Evolutionary conservation across 192 early-diverging fungal species (phyloP).

Genomic region (Coemansia sp.): DNA sequence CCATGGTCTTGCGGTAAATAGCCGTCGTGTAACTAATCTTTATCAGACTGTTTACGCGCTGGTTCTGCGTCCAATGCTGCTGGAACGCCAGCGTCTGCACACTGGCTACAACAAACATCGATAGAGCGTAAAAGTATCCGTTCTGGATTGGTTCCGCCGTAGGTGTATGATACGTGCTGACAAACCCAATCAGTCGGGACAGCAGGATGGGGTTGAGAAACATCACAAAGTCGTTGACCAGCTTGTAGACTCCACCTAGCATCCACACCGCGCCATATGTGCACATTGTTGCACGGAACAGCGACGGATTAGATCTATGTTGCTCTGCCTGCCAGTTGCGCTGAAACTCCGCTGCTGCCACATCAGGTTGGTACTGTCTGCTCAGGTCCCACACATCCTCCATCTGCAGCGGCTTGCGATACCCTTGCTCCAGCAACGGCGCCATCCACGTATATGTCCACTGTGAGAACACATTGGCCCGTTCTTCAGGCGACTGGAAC

Average conservation of each 20-base stretch:
- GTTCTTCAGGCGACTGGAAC: constrained; percentile 66
- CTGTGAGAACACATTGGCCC: constrained; percentile 78
- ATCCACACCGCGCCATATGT: constrained; percentile 72
- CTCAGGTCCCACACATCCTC: constrained; percentile 79
- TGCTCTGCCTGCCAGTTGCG: constrained; percentile 74
- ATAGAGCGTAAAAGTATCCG: constrained; percentile 76
- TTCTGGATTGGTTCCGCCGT: constrained; percentile 65
- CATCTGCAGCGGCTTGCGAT: constrained; percentile 69
- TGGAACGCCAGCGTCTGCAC: constrained; percentile 83
- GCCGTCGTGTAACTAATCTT: constrained; percentile 79
- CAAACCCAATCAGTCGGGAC: constrained; percentile 68
- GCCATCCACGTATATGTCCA: constrained; percentile 91
- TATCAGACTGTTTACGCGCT: constrained; percentile 78
- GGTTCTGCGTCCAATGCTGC: constrained; percentile 89
- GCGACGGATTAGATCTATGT: constrained; percentile 62
- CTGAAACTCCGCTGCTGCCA: constrained; percentile 70
- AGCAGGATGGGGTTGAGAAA: constrained; percentile 88
- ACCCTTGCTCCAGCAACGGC: constrained; percentile 77
- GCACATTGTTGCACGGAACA: constrained; percentile 62
- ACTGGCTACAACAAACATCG: constrained; percentile 82
- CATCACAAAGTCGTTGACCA: constrained; percentile 72
- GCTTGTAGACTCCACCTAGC: constrained; percentile 81
- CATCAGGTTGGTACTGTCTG: constrained; percentile 61
- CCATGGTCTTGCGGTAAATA: constrained; percentile 86
- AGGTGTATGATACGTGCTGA: constrained; percentile 60